Evolutionary conservation across 73 alveolate species (phyloP).

Genomic region (Blepharisma japonicum): DNA sequence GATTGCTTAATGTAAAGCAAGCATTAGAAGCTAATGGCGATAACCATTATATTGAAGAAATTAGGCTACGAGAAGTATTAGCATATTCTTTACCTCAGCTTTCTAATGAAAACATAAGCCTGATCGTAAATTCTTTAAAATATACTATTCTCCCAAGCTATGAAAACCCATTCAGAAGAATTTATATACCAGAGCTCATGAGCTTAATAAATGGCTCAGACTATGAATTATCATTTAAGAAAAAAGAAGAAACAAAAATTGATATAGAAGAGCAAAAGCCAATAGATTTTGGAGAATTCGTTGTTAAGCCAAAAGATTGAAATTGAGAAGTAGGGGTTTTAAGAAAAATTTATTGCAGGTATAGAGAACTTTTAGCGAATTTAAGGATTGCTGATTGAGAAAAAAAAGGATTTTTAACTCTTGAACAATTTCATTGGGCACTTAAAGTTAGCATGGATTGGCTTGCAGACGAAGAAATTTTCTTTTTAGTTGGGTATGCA

Average conservation of each 20-base stretch:
- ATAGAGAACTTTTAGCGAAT: slow-evolving; percentile 1
- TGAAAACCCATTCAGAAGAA: slow-evolving; percentile 16
- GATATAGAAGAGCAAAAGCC: neutral
- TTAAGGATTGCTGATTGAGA: neutral
- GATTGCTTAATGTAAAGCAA: neutral
- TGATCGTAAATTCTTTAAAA: neutral
- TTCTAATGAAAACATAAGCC: slow-evolving; percentile 14
- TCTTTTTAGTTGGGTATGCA: neutral
- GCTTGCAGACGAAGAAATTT: slow-evolving; percentile 1
- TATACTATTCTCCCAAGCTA: neutral
- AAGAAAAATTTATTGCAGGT: neutral
- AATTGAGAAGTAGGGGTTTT: neutral
- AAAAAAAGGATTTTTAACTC: neutral
- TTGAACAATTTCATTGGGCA: slow-evolving; percentile 2
- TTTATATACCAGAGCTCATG: neutral
- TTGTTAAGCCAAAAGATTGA: neutral
- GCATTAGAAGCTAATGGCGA: neutral
- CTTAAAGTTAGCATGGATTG: neutral
- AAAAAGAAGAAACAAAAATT: neutral
- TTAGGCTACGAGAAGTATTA: neutral
- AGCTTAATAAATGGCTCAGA: neutral
- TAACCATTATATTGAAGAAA: slow-evolving; percentile 14
- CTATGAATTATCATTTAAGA: neutral
- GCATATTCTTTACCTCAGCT: neutral
- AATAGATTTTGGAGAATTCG: neutral